Evolutionary conservation across 202 grass and related monocot species (phyloP), one percentile per base, ranked within the genome.

Genomic region (Bolboschoenoplectus hybrid): DNA sequence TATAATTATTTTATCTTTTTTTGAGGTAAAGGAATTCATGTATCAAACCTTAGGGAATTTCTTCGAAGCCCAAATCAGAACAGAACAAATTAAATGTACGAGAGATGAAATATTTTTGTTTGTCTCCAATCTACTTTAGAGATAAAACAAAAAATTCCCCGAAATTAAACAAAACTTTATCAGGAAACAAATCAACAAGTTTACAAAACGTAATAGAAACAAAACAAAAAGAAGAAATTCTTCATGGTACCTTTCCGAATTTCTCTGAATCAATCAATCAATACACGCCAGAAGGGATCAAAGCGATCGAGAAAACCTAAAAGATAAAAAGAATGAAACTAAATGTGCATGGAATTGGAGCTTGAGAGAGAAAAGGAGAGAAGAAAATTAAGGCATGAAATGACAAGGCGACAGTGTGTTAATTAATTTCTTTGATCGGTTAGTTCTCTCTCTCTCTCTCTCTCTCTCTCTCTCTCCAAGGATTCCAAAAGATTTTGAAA

Each of bases 11-110:
- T n/a, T 4, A 61, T 61, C 6, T n/a, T 44, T 44, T 44, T 44
- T 44, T 44, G 19, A 61, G n/a, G 5, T 19, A 20, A 61, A 61
- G 2, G 6, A 32, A 20, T 43, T 51, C 13, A 13, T 82, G 41
- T 2, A 83, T 83, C 26, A 56, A 56, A 70, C 26, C 63, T 84
- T 68, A 14, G 16, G 63, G 41, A 71, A 71, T 84, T 84, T 47
- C 47, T 53, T 67, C 14, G 64, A 67, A 84, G 50, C 19, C 46
- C 81, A 39, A 65, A 53, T 53, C 81, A 53, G 57, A 65, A 65
- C 17, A 26, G 39, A 66, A 9, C 36, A 66, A 63, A 67, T 58
- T n/a, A 19, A 71, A 71, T 53, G 66, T 34, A 67, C 14, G 62
- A 67, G 32, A 38, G 17, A 69, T 57, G 60, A 70, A 83, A 69